Conservation (phyloP, 2,329 filamentous ascomycete genomes). For the Ascochyta pisi region DNA sequence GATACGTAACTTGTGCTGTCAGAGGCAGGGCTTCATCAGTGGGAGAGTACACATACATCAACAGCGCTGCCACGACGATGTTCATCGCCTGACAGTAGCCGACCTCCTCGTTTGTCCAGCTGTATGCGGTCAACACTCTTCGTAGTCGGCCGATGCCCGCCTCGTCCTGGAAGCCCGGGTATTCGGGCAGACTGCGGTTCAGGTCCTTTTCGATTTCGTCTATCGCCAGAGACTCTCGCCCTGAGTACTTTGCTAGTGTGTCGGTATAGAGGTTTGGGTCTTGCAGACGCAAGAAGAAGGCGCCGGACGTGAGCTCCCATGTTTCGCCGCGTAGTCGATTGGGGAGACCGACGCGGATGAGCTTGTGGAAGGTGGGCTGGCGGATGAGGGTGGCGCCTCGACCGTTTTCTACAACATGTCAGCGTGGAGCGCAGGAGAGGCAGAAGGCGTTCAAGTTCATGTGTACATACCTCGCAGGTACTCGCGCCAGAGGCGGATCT, state of each 20-base stretch:
- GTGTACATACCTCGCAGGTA: slow-evolving; percentile 71
- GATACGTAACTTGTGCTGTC: slow-evolving; percentile 78
- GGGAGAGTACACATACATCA: slow-evolving; percentile 68
- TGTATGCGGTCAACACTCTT: slow-evolving; percentile 93
- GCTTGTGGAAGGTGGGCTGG: slow-evolving; percentile 96
- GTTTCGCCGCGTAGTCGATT: slow-evolving; percentile 93
- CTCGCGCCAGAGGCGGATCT: slow-evolving; percentile 97
- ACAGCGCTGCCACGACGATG: slow-evolving; percentile 94
- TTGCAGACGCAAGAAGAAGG: slow-evolving; percentile 85
- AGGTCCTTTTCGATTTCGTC: slow-evolving; percentile 99
- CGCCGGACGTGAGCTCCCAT: slow-evolving; percentile 94
- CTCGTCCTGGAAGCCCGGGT: slow-evolving; percentile 95
- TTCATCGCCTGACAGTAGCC: slow-evolving; percentile 99
- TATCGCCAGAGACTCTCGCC: slow-evolving; percentile 89
- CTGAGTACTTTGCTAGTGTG: slow-evolving; percentile 81
- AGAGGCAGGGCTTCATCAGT: slow-evolving; percentile 25
- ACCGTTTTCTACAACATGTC: slow-evolving; percentile 72
- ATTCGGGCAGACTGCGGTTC: slow-evolving; percentile 94
- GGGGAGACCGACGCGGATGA: slow-evolving; percentile 92
- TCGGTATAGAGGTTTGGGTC: slow-evolving; percentile 84
- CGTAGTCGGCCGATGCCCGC: slow-evolving; percentile 91
- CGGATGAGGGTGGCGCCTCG: slow-evolving; percentile 90
- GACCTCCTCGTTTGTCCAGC: slow-evolving; percentile 94
- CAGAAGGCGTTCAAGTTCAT: background rate
- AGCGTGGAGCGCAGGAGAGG: slow-evolving; percentile 13